These are phyloP conservation scores for Arabidopsis lyrata DNA, from an alignment of 441 rosid species.

Conservation along the genomic window DNA sequence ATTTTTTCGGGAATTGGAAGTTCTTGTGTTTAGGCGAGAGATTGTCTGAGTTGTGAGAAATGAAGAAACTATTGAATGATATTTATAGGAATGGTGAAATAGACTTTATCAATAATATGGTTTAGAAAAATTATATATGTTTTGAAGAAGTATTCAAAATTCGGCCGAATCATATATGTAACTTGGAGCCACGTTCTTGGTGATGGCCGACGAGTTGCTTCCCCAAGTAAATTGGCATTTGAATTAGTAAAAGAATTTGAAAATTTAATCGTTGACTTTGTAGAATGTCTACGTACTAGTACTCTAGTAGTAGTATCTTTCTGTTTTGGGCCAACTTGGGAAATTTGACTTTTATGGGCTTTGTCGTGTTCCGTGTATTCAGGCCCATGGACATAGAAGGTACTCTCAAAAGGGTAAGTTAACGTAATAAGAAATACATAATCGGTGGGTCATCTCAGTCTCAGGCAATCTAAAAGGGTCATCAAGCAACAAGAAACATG, in stretches of 20 bases:
- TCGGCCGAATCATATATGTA: not conserved
- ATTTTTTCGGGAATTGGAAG: constrained; percentile 8
- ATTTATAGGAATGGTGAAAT: constrained; percentile 33
- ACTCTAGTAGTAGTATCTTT: not conserved
- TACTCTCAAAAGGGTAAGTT: not conserved
- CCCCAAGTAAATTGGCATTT: constrained; percentile 21
- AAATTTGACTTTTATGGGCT: not conserved
- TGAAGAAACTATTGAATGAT: constrained; percentile 18
- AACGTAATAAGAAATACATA: not conserved
- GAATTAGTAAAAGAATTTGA: constrained; percentile 21
- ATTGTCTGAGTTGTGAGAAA: constrained; percentile 20
- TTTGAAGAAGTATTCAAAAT: constrained; percentile 20
- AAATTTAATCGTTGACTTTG: constrained; percentile 30
- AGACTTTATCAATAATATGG: constrained; percentile 9
- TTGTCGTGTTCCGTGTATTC: not conserved
- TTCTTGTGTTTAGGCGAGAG: constrained; percentile 17
- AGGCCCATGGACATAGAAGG: constrained; percentile 1
- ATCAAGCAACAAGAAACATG: constrained; percentile 26
- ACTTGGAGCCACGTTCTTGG: constrained; percentile 44
- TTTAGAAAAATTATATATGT: not conserved
- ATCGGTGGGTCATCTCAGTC: constrained; percentile 22
- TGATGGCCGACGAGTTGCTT: constrained; percentile 39
- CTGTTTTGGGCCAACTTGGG: constrained; percentile 16
- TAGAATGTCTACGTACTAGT: not conserved
- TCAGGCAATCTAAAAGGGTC: constrained; percentile 13